phyloP scores from a whole-genome alignment of 106 monocot genomes.

The Iris macrosiphon region DNA sequence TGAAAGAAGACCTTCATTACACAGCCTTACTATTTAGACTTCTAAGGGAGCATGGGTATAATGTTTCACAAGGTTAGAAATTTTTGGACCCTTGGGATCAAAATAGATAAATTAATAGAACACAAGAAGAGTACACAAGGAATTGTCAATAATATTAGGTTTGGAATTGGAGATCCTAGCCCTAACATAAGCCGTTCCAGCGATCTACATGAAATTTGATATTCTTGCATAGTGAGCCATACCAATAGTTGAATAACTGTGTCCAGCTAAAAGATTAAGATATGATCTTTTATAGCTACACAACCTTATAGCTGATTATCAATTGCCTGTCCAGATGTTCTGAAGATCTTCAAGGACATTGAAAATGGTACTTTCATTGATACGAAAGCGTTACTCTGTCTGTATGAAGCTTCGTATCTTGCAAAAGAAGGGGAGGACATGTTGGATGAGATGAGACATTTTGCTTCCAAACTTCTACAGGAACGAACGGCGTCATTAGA shows the following conservation, averaged over 20 bases:
- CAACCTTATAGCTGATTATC: no score
- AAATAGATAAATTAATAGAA: no score
- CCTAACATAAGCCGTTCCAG: no score
- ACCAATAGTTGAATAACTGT: not conserved
- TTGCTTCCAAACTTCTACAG: not conserved
- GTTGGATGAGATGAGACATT: conserved; percentile 17
- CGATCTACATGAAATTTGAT: no score
- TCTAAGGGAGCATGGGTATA: conserved; percentile 6
- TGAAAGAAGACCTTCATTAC: conserved; percentile 3
- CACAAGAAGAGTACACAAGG: no score
- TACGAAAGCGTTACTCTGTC: conserved; percentile 13
- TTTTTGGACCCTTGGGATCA: not conserved
- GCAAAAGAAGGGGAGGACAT: conserved; percentile 18
- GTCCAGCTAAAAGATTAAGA: conserved; percentile 7
- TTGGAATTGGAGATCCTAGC: not conserved
- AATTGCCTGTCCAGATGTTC: no score
- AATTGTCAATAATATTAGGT: not conserved
- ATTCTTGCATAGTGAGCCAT: no score
- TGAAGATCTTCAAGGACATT: no score
- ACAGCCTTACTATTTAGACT: conserved; percentile 18
- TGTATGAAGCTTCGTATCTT: conserved; percentile 37
- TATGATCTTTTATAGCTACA: not conserved
- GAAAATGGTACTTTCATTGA: no score
- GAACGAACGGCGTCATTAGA: not conserved
- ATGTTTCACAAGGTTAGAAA: conserved; percentile 6